Percentiles rank a stretch among this genome's conserved stretches.
phyloP scores from a whole-genome alignment of 139 green algal genomes.

The Closterium sp. region DNA sequence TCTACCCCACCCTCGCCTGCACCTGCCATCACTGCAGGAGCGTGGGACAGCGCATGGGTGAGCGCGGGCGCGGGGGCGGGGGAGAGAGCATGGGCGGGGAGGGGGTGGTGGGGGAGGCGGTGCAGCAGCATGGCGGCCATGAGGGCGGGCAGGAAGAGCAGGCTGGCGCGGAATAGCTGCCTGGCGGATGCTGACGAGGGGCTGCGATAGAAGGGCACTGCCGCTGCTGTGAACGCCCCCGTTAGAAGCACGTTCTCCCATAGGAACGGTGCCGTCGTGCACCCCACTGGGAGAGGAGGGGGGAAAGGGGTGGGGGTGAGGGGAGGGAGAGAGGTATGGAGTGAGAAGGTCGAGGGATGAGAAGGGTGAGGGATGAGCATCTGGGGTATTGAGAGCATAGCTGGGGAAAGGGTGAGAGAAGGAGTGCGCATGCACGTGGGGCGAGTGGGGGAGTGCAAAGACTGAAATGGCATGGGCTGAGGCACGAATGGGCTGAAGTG shows the following conservation, averaged over 20 bases:
- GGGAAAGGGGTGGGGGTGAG: background rate
- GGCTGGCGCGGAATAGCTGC: constrained; percentile 78
- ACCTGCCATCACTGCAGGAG: background rate
- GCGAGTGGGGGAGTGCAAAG: too few relatives aligned
- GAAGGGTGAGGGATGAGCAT: background rate
- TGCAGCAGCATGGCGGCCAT: constrained; percentile 81
- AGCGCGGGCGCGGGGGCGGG: background rate
- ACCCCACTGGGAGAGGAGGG: constrained; percentile 50
- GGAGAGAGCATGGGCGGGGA: too few relatives aligned
- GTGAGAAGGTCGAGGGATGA: background rate
- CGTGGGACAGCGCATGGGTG: background rate
- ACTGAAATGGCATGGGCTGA: too few relatives aligned
- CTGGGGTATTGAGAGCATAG: too few relatives aligned
- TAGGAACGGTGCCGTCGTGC: constrained; percentile 74
- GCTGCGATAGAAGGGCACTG: constrained; percentile 71
- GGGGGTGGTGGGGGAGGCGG: constrained; percentile 12
- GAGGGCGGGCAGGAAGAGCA: constrained; percentile 89
- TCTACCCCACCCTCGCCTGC: background rate
- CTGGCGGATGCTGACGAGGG: constrained; percentile 66
- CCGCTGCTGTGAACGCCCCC: constrained; percentile 63
- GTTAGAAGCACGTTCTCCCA: constrained; percentile 70
- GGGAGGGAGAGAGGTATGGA: background rate
- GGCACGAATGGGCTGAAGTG: too few relatives aligned
- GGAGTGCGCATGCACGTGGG: too few relatives aligned
- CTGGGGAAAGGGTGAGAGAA: too few relatives aligned